A percentile compares a stretch with the other conserved stretches of the same genome.
Evolutionary conservation across 1,139 yeast species (phyloP).

Genomic region (Sugiyamaella novakii): DNA sequence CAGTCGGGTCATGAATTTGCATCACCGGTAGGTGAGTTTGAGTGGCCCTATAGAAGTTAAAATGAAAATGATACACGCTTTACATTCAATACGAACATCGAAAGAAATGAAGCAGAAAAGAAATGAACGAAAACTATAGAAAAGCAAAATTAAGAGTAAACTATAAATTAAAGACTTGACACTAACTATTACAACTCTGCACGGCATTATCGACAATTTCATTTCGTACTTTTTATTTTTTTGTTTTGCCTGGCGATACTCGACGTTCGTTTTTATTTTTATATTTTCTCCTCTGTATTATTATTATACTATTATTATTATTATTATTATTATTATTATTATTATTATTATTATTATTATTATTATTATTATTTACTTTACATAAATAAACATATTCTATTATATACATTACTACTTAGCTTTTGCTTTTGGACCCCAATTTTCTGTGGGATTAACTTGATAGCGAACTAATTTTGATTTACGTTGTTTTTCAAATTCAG

Average conservation of each 20-base stretch:
- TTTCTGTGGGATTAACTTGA: slow-evolving; percentile 88
- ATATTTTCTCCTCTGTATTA: slow-evolving; percentile 12
- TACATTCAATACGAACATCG: not conserved
- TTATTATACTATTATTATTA: slow-evolving; percentile 15
- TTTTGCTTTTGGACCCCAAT: slow-evolving; percentile 92
- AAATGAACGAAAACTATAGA: no score
- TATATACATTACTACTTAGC: slow-evolving; percentile 29
- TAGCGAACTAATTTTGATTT: slow-evolving; percentile 79
- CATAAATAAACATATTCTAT: not conserved
- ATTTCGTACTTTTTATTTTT: slow-evolving; percentile 16
- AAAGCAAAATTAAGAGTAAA: no score
- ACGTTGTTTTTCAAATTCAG: slow-evolving; percentile 60
- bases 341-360: slow-evolving; percentile 17
- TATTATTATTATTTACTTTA: not conserved
- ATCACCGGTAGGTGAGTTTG: slow-evolving; percentile 16
- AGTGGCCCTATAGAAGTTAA: slow-evolving; percentile 20
- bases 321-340: slow-evolving; percentile 20
- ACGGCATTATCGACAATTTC: not conserved
- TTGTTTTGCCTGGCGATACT: not conserved
- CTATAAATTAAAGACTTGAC: no score
- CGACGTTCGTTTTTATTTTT: slow-evolving; percentile 14
- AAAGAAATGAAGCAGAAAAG: not conserved
- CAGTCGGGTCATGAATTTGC: slow-evolving; percentile 16
- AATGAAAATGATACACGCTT: slow-evolving; percentile 1
- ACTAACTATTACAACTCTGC: not conserved